phyloP scores from a whole-genome alignment of 2,329 filamentous ascomycete species.

The Dothideomycetes sp. region DNA sequence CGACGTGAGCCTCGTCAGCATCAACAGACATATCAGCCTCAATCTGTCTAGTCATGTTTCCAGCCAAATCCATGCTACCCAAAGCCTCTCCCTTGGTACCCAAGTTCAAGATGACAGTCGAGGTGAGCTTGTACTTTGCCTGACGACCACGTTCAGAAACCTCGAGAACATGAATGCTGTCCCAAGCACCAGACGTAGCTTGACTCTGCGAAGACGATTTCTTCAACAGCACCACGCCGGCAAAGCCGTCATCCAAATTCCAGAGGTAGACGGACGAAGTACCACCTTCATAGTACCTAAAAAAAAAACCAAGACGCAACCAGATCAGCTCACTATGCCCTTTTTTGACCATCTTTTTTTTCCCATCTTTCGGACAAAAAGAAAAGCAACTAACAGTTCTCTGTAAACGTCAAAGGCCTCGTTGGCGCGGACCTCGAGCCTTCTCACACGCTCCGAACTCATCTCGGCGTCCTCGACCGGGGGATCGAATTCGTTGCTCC shows the following conservation, averaged over 20 bases:
- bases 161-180: constrained; percentile 98
- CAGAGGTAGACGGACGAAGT: constrained; percentile 96
- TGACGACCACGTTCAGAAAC: constrained; percentile 68
- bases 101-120: constrained; percentile 87
- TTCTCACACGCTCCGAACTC: constrained; percentile 80
- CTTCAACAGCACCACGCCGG: constrained; percentile 89
- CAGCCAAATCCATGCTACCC: constrained; percentile 82
- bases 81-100: constrained; percentile 58
- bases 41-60: constrained; percentile 96
- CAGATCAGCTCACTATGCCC: background rate
- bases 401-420: constrained; percentile 95
- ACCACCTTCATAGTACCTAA: constrained; percentile 82
- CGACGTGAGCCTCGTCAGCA: constrained; percentile 56
- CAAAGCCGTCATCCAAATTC: constrained; percentile 97
- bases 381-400: constrained; percentile 53
- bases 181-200: constrained; percentile 71
- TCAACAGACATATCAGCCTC: constrained; percentile 77
- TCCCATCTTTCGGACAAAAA: background rate
- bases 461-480: constrained; percentile 69
- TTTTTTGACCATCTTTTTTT: background rate
- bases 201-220: constrained; percentile 43
- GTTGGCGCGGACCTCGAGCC: constrained; percentile 90
- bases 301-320: too few species aligned
- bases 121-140: constrained; percentile 95
- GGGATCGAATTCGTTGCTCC: constrained; percentile 97